phyloP scores from a whole-genome alignment of 2,329 filamentous ascomycete genomes.

The Monilinia vaccinii-corymbosi region DNA sequence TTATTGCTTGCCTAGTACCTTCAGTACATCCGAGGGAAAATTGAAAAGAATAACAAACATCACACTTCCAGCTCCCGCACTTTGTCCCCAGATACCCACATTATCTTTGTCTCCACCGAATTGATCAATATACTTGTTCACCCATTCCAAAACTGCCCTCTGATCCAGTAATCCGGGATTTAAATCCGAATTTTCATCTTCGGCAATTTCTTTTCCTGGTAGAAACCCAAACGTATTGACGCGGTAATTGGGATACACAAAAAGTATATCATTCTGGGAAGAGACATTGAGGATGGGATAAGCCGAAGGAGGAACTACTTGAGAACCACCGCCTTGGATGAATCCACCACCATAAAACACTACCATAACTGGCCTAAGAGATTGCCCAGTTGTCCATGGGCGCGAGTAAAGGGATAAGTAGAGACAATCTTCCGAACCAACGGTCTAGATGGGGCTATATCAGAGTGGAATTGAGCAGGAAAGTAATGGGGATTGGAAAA shows the following conservation, averaged over 20 bases:
- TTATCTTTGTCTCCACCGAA: constrained; percentile 51
- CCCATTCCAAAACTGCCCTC: constrained; percentile 48
- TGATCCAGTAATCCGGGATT: constrained; percentile 59
- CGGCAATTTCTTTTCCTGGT: constrained; percentile 42
- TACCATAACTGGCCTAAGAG: constrained; percentile 47
- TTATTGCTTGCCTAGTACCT: neutral
- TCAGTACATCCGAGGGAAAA: neutral
- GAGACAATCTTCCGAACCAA: constrained; percentile 50
- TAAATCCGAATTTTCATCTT: constrained; percentile 41
- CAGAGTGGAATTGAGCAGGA: neutral
- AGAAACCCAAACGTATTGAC: constrained; percentile 63
- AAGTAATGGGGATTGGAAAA: neutral
- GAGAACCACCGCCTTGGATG: constrained; percentile 46
- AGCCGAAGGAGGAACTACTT: constrained; percentile 44
- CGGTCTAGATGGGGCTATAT: constrained; percentile 29
- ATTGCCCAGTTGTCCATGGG: constrained; percentile 39
- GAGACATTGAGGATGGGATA: constrained; percentile 51
- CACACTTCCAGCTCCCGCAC: constrained; percentile 44
- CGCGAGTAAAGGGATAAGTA: constrained; percentile 52
- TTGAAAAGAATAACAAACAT: constrained; percentile 21
- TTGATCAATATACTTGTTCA: constrained; percentile 44
- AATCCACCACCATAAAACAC: constrained; percentile 54
- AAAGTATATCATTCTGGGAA: constrained; percentile 40
- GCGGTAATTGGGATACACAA: constrained; percentile 53
- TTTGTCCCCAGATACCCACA: constrained; percentile 53